Conservation (phyloP, 169 alveolate genomes). For the Theileria luwenshuni region DNA sequence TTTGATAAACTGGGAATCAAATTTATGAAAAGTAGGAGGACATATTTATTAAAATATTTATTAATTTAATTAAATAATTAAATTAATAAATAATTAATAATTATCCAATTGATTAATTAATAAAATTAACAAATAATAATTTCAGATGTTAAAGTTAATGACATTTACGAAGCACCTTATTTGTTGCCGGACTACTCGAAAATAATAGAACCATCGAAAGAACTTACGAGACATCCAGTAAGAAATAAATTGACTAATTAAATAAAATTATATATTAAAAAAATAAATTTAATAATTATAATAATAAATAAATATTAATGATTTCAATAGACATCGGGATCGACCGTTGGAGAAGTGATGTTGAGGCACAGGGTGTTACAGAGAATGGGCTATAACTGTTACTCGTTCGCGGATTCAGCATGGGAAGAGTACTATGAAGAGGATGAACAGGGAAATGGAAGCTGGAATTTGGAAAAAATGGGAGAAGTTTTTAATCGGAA, state of each 20-base stretch:
- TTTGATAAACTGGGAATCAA: constrained; percentile 33
- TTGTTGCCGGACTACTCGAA: constrained; percentile 37
- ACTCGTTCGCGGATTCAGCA: constrained; percentile 19
- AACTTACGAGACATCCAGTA: constrained; percentile 44
- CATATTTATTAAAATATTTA: too few species aligned
- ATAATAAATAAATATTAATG: too few species aligned
- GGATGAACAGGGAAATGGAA: not conserved
- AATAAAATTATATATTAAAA: too few species aligned
- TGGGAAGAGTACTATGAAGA: constrained; percentile 13
- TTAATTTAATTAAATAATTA: too few species aligned
- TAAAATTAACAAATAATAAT: too few species aligned
- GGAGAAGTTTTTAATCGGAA: constrained; percentile 22
- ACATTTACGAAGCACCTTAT: constrained; percentile 58
- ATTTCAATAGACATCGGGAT: constrained; percentile 35
- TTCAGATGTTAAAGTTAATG: constrained; percentile 47
- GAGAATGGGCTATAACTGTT: constrained; percentile 34
- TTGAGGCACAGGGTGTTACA: constrained; percentile 48
- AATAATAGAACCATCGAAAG: constrained; percentile 52
- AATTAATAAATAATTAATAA: too few species aligned
- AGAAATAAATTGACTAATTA: not conserved
- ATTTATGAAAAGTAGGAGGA: constrained; percentile 42
- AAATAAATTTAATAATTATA: too few species aligned
- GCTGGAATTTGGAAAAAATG: constrained; percentile 48
- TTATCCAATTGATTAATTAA: too few species aligned
- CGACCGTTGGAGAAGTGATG: constrained; percentile 53